Evolutionary conservation across 176 grass and related monocot genomes (phyloP).

Genomic region (Eleusine coracana): DNA sequence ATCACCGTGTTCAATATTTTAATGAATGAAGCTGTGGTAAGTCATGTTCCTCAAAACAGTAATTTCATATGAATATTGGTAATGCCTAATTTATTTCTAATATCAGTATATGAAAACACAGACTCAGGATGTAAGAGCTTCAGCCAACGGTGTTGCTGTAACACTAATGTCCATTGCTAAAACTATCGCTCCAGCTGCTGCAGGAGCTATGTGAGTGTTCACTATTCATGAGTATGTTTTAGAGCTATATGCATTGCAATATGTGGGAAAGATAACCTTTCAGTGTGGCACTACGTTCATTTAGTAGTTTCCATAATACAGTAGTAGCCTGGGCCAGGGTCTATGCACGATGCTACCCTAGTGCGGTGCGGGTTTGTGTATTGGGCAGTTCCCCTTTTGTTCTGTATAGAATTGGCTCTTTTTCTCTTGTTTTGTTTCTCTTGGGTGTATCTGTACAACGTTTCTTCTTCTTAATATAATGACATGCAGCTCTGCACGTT

Average conservation of each 20-base stretch:
- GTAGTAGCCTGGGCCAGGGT: no score
- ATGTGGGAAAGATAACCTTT: not conserved
- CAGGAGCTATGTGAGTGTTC: slow-evolving; percentile 66
- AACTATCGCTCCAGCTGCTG: slow-evolving; percentile 58
- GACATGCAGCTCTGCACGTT: no score
- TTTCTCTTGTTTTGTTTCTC: no score
- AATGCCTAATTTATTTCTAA: slow-evolving; percentile 31
- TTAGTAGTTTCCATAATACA: slow-evolving; percentile 13
- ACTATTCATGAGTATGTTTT: slow-evolving; percentile 24
- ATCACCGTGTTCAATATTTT: slow-evolving; percentile 66
- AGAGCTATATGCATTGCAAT: not conserved
- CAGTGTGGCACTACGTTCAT: not conserved
- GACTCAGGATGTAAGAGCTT: slow-evolving; percentile 62
- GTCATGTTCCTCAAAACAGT: slow-evolving; percentile 21
- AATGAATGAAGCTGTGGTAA: slow-evolving; percentile 70
- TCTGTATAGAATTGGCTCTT: no score
- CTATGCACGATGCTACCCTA: no score
- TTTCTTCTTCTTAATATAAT: no score
- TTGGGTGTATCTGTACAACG: no score
- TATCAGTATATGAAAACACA: slow-evolving; percentile 31
- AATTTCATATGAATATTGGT: slow-evolving; percentile 14
- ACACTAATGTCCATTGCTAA: slow-evolving; percentile 68
- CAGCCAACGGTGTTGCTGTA: slow-evolving; percentile 62
- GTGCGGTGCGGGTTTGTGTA: no score
- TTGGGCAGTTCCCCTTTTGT: no score